These are phyloP conservation scores for Dictyostelium capitatum DNA, from an alignment of 78 protist species.

Conservation along the genomic window DNA sequence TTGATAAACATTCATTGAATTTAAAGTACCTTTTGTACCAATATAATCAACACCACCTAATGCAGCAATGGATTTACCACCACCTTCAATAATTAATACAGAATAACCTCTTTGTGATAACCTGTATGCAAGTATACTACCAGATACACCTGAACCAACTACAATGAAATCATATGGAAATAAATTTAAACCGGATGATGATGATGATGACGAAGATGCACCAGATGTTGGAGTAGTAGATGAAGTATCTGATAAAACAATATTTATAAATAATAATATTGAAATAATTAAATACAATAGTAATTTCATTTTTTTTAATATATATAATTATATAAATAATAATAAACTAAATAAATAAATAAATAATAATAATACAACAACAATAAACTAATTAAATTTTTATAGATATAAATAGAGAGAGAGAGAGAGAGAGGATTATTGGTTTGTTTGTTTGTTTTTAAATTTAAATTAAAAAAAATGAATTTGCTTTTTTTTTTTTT, in stretches of 20 bases:
- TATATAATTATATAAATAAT: too few species aligned
- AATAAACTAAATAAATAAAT: too few species aligned
- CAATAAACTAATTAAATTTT: too few species aligned
- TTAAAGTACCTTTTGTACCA: conserved; percentile 52
- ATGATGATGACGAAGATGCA: neutral
- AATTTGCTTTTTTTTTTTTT: too few species aligned
- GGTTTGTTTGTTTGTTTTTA: too few species aligned
- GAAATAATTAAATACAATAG: neutral
- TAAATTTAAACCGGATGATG: neutral
- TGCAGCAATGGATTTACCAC: conserved; percentile 17
- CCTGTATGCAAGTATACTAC: conserved; percentile 42
- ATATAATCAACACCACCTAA: conserved; percentile 53
- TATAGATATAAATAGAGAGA: too few species aligned
- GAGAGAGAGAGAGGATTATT: too few species aligned
- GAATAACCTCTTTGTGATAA: conserved; percentile 44
- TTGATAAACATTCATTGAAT: conserved; percentile 11
- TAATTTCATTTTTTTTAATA: neutral
- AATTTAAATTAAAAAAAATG: too few species aligned
- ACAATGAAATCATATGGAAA: conserved; percentile 54
- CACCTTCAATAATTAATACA: conserved; percentile 52
- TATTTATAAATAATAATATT: neutral
- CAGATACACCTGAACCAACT: conserved; percentile 62
- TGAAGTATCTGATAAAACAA: neutral
- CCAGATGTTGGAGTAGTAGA: too few species aligned
- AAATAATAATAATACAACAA: too few species aligned